Evolutionary conservation across 139 green algal genomes (phyloP).

Genomic region (Chlorella sp.): DNA sequence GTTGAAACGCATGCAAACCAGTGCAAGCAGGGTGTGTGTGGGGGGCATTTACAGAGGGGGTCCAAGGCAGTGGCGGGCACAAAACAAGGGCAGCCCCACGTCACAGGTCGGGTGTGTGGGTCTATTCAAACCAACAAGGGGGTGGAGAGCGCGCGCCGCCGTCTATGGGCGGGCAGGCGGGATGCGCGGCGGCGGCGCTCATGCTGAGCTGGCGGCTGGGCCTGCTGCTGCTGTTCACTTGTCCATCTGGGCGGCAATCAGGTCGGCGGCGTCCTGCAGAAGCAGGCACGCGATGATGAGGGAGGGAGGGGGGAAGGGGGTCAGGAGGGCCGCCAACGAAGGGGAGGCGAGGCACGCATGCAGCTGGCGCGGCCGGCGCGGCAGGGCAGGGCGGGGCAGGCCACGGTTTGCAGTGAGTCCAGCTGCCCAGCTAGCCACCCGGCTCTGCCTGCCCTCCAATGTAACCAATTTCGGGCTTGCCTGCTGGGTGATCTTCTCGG

Average conservation of each 20-base stretch:
- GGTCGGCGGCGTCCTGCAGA: conserved; percentile 86
- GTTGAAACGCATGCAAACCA: too few species aligned
- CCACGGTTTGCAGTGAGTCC: neutral
- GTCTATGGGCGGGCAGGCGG: neutral
- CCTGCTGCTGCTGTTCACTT: conserved; percentile 34
- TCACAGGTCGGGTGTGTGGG: neutral
- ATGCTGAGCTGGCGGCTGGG: too few species aligned
- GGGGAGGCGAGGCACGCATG: neutral
- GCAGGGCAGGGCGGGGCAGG: too few species aligned
- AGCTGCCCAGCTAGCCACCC: too few species aligned
- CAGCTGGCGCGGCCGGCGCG: too few species aligned
- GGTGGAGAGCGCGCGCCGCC: neutral
- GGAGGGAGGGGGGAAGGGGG: neutral
- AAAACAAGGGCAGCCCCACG: neutral
- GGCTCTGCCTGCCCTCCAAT: too few species aligned
- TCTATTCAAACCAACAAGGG: neutral
- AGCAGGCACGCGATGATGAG: neutral
- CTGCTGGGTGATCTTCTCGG: conserved; percentile 96
- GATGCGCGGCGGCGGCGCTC: neutral
- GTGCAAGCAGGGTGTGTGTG: too few species aligned
- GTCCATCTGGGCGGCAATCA: conserved; percentile 84
- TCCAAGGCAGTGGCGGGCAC: neutral
- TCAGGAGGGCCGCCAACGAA: neutral
- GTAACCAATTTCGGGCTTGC: neutral
- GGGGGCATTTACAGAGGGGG: neutral